Evolutionary conservation across 2,329 filamentous ascomycete genomes (phyloP), one percentile per base, ranked within the genome.

Genomic region (Monilinia fructigena): DNA sequence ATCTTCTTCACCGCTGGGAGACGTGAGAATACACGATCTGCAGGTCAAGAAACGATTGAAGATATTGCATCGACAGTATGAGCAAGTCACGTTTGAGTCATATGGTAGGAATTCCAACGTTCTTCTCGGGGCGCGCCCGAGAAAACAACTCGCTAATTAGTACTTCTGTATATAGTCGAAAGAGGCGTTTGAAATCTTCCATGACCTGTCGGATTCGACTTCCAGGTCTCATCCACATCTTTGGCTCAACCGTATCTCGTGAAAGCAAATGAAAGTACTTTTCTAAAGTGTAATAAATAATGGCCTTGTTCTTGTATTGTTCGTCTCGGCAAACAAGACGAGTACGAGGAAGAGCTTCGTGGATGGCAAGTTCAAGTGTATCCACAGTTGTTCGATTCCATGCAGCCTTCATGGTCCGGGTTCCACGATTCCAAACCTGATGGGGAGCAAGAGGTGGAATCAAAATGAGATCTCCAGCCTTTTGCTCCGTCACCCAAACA

Each of bases 281-380:
- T 14, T 89, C 80, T 4, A 98, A 82, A 0, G 93, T 92, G 75
- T 89, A 97, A 77, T 93, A 97, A 55, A 97, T 83, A 67, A 98
- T 97, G 6, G 93, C 92, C 77, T 98, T 98, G 80, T 96, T 97
- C 77, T 98, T 98, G 82, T 99, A 99, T 77, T 98, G 94, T 76
- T 99, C 95, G 72, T 99, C 95, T 48, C 95, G 90, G 75, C 95
- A 98, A 3, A 98, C 94, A 72, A 97, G 86, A 16, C 93, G 86
- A 12, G 93, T 92, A 72, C 93, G 92, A 0, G 93, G 93, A 3
- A 99, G 82, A 0, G 94, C 93, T 79, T 98, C 95, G 67, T 88
- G 85, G 26, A 98, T 78, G 0, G 94, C 95, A 76, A 96, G 82
- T 70, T 94, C 90, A 4, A 99, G 83, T 0, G 95, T 98, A 74